Conservation (phyloP, 306 rosid species). For the Calophaca sinica region DNA sequence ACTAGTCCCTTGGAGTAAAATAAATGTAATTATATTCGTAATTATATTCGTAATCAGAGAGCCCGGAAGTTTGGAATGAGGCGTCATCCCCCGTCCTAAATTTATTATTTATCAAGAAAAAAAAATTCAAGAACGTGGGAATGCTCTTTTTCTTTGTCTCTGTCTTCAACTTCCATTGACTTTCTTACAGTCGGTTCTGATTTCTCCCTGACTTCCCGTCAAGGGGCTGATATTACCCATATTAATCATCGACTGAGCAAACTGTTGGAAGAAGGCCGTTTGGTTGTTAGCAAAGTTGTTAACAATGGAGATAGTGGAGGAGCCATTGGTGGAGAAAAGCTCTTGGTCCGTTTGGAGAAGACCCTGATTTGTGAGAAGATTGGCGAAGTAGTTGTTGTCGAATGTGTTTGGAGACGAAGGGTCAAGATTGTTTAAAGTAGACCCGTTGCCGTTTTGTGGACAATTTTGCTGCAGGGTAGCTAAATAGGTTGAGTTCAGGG, state of each 20-base stretch:
- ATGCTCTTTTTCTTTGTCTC: neutral
- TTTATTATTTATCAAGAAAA: neutral
- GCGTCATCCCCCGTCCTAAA: too few species aligned
- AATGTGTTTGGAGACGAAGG: slow-evolving; percentile 51
- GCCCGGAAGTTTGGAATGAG: too few species aligned
- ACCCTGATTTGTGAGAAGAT: slow-evolving; percentile 51
- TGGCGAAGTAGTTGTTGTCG: slow-evolving; percentile 69
- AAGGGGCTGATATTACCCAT: slow-evolving; percentile 76
- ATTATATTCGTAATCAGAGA: too few species aligned
- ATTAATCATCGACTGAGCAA: slow-evolving; percentile 72
- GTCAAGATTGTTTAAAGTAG: slow-evolving; percentile 58
- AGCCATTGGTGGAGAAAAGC: slow-evolving; percentile 56
- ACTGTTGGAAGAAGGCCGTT: slow-evolving; percentile 58
- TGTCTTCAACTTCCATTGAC: slow-evolving; percentile 61
- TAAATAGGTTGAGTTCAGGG: slow-evolving; percentile 59
- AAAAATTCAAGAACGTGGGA: neutral
- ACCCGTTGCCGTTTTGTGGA: slow-evolving; percentile 60
- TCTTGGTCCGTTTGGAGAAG: slow-evolving; percentile 71
- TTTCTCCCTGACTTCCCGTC: slow-evolving; percentile 66
- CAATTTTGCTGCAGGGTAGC: slow-evolving; percentile 61
- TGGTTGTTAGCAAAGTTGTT: slow-evolving; percentile 63
- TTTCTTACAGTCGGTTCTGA: slow-evolving; percentile 67
- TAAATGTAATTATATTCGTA: too few species aligned
- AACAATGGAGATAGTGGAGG: slow-evolving; percentile 61
- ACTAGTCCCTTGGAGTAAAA: too few species aligned